Evolutionary conservation across 768 basidiomycete species (phyloP).

Genomic region (Russula brevipes): DNA sequence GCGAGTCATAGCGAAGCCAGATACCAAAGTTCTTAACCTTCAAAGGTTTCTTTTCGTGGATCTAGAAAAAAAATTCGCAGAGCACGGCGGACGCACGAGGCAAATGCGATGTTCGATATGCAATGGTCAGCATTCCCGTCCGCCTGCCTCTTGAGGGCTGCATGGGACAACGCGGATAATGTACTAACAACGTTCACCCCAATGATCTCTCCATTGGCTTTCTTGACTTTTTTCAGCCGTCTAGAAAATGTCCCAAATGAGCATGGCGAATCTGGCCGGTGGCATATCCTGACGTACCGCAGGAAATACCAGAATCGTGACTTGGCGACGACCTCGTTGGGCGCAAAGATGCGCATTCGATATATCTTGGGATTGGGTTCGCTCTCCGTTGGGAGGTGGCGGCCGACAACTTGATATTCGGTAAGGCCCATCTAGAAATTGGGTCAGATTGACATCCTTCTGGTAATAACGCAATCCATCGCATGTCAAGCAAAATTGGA

Average conservation of each 20-base stretch:
- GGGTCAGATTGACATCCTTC: conserved; percentile 16
- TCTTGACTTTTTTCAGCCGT: conserved; percentile 98
- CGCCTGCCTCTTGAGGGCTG: conserved; percentile 85
- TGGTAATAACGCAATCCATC: conserved; percentile 6
- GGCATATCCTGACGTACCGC: conserved; percentile 44
- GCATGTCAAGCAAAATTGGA: neutral
- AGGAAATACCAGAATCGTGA: conserved; percentile 99
- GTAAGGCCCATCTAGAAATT: conserved; percentile 60
- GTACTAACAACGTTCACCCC: conserved; percentile 93
- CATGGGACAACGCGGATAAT: conserved; percentile 34
- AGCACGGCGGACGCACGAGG: conserved; percentile 27
- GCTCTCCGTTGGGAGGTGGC: conserved; percentile 90
- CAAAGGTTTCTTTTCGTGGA: conserved; percentile 94
- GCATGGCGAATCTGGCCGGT: neutral
- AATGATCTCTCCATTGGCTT: conserved; percentile 98
- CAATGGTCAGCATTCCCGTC: conserved; percentile 56
- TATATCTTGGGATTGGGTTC: conserved; percentile 97
- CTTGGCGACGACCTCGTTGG: conserved; percentile 98
- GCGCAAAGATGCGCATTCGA: conserved; percentile 99
- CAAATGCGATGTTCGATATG: conserved; percentile 33
- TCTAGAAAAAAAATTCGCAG: conserved; percentile 46
- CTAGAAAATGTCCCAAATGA: conserved; percentile 36
- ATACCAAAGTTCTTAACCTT: conserved; percentile 99
- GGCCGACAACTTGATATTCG: conserved; percentile 97
- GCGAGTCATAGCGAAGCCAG: conserved; percentile 99